These are phyloP conservation scores for Candida maris DNA, from an alignment of 805 yeast species.

Conservation along the genomic window DNA sequence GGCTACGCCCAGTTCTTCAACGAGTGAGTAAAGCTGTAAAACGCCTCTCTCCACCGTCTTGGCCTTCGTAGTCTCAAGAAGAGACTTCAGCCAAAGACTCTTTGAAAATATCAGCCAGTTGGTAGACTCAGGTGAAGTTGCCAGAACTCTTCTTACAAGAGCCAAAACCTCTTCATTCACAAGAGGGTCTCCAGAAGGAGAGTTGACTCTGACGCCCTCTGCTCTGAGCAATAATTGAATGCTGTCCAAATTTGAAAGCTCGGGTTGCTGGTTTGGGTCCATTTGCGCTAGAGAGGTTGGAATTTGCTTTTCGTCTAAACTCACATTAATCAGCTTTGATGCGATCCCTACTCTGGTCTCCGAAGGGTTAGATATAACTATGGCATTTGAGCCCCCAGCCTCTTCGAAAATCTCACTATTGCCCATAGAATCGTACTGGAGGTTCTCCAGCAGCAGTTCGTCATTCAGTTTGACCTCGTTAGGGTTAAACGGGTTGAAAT, in stretches of 20 bases:
- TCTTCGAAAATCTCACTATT: conserved; percentile 38
- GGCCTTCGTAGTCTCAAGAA: conserved; percentile 74
- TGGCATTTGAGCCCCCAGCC: not conserved
- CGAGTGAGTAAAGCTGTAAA: conserved; percentile 85
- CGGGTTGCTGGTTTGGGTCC: conserved; percentile 84
- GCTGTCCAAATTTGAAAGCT: conserved; percentile 62
- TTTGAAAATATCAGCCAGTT: conserved; percentile 80
- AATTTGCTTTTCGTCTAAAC: conserved; percentile 56
- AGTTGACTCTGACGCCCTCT: conserved; percentile 57
- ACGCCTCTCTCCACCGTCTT: conserved; percentile 93
- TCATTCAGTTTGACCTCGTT: conserved; percentile 64
- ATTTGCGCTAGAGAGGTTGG: conserved; percentile 49
- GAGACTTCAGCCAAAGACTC: conserved; percentile 86
- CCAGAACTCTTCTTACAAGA: conserved; percentile 65
- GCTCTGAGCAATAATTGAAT: conserved; percentile 71
- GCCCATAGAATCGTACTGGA: conserved; percentile 61
- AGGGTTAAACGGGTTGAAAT: conserved; percentile 34
- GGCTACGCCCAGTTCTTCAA: conserved; percentile 78
- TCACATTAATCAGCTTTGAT: conserved; percentile 57
- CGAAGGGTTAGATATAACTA: not conserved
- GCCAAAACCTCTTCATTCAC: conserved; percentile 84
- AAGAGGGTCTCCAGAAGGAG: conserved; percentile 68
- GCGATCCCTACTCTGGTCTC: conserved; percentile 19
- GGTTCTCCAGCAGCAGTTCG: conserved; percentile 73
- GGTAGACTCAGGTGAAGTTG: conserved; percentile 41